phyloP scores from a whole-genome alignment of 73 alveolate genomes.

The Symbiodinium pilosum region DNA sequence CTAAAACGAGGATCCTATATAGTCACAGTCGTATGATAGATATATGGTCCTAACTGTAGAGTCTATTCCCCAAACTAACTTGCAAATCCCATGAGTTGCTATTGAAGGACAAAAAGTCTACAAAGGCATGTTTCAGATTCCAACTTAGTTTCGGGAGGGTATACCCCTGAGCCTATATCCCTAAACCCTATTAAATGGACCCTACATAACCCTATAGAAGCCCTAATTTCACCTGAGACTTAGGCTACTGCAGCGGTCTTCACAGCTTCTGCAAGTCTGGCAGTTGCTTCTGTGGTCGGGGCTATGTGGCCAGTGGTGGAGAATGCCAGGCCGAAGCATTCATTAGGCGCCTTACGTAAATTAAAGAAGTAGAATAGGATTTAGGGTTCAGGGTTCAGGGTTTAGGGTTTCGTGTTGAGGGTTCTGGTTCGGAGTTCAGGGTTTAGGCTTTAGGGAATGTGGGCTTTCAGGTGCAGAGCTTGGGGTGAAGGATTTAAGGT shows the following conservation, averaged over 20 bases:
- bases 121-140: too few species aligned
- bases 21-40: too few species aligned
- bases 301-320: neutral
- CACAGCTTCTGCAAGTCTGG: constrained; percentile 5
- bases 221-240: too few species aligned
- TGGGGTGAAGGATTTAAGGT: neutral
- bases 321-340: neutral
- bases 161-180: neutral
- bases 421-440: neutral
- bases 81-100: too few species aligned
- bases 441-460: neutral
- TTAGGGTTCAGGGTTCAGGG: neutral
- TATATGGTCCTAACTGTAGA: too few species aligned
- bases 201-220: too few species aligned
- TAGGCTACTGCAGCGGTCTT: neutral
- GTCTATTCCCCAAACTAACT: too few species aligned
- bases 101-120: too few species aligned
- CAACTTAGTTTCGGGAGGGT: too few species aligned
- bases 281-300: neutral
- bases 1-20: too few species aligned
- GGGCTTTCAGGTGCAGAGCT: neutral
- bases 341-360: neutral
- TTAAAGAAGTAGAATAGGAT: neutral
- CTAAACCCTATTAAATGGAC: neutral
- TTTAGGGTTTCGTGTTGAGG: neutral